Evolutionary conservation across 805 yeast species (phyloP), one percentile per base, ranked within the genome.

Genomic region (Kazachstania psychrophila): DNA sequence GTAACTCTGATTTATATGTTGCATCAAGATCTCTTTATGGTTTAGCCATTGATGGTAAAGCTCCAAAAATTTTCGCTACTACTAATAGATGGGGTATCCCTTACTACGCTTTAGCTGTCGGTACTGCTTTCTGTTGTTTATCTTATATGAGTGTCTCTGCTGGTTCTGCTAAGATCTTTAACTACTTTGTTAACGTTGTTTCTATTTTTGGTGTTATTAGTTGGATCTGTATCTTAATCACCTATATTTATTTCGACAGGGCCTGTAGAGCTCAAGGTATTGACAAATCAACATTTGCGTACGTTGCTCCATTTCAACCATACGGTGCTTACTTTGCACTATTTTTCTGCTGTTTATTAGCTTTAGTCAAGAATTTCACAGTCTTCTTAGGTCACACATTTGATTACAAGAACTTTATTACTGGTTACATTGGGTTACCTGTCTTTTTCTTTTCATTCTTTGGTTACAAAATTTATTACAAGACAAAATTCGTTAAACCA

Each of bases 1-100:
- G 83, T 9, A 84, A 82, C 62, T 79, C 87, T 2, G 87, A 79
- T 60, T 66, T 83, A 51, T 81, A 80, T 61, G 77, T 78, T 54
- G 82, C 83, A 20, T 75, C 92, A 15, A 72, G 95, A 69, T 75
- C 82, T 9, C 62, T 79, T 14, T 82, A 79, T 52, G 81, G 83
- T 25, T 63, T 84, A 45, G 72, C 92, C 1, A 70, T 74, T 35
- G 80, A 79, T 47, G 83, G 85, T 6, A 76, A 75, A 52, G 87
- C 89, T 9, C 92, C 92, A 45, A 66, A 61, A 45, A 52, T 80
- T 51, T 75, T 82, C 54, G 66, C 82, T 36, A 72, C 60, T 46
- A 77, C 86, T 13, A 76, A 74, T 62, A 74, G 66, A 47, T 64
- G 65, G 61, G 92, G 94, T 56, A 80, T 83, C 36, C 95, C 94